phyloP scores from a whole-genome alignment of 345 rosid species.

The Kernera saxatilis region DNA sequence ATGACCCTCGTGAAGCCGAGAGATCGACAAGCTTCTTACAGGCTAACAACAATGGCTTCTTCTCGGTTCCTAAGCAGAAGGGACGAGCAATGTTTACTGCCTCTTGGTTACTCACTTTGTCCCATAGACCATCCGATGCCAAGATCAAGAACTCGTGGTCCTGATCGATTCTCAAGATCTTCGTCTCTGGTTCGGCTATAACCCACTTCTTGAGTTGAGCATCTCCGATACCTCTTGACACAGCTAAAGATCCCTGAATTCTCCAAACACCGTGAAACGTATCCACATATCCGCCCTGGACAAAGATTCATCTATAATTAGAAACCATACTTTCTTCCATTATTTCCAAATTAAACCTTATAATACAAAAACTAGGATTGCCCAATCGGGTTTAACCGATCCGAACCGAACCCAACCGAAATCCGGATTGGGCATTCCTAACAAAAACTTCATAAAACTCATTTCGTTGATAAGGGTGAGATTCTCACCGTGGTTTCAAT shows the following conservation, averaged over 20 bases:
- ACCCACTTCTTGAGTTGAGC: conserved; percentile 68
- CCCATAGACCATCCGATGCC: conserved; percentile 93
- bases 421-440: not conserved
- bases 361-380: not conserved
- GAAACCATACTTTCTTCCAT: not conserved
- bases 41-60: conserved; percentile 43
- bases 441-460: not conserved
- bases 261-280: conserved; percentile 71
- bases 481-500: conserved; percentile 58
- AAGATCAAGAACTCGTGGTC: conserved; percentile 78
- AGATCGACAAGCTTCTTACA: conserved; percentile 69
- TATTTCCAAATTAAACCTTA: not conserved
- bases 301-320: not conserved
- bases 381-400: not conserved
- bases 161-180: conserved; percentile 33
- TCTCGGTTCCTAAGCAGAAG: conserved; percentile 35
- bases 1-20: conserved; percentile 59
- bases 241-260: conserved; percentile 76
- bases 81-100: conserved; percentile 72
- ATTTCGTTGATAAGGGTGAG: not conserved
- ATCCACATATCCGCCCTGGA: conserved; percentile 84
- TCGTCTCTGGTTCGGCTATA: conserved; percentile 74
- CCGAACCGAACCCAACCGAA: not conserved
- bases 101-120: conserved; percentile 79
- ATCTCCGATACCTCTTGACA: conserved; percentile 84